Base-by-base conservation (phyloP, 2,329 filamentous ascomycete genomes). In the Ophiocordyceps australis region DNA sequence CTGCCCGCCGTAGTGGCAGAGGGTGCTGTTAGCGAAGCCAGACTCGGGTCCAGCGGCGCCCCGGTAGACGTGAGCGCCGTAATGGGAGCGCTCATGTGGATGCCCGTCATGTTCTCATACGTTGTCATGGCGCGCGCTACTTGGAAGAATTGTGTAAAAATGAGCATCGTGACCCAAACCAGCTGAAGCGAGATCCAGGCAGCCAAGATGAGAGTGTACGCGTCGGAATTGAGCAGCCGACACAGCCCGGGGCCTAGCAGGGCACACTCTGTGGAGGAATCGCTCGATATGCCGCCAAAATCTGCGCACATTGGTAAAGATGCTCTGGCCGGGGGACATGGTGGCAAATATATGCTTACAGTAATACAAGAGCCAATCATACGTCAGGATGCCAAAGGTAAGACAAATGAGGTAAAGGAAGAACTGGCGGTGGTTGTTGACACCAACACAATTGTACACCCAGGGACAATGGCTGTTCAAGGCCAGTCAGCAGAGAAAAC, bases 381-480 rank as follows among this genome's bases (percentile, higher is more conserved):
- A 74, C 3, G 69, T 40, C 3, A 79, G 35, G 19, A 95, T 76
- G 17, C 82, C 82, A 11, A 78, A 35, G 28, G 82, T 78, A 33
- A 98, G 55, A 40, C 55, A 73, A 22, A 91, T 55, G 12, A 98
- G 65, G 46, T 95, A 98, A 25, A 94, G 57, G 42, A 94, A 78
- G 50, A 98, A 98, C 39, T 94, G 85, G 10, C 89, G 74, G 43
- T 95, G 79, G 47, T 95, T 98, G 55, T 95, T 95, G 35, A 89
- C 69, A 22, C 81, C 89, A 22, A 98, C 70, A 41, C 89, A 98
- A 50, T 94, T 95, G 53, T 92, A 79, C 14, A 95, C 80, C 89
- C 89, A 98, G 0, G 89, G 89, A 43, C 89, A 98, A 46, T 98
- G 89, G 43, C 82, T 91, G 29, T 28, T 16, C 3, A 6, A 5